Evolutionary conservation across 2,329 filamentous ascomycete species (phyloP).

Genomic region (Verticillium tricorpus): DNA sequence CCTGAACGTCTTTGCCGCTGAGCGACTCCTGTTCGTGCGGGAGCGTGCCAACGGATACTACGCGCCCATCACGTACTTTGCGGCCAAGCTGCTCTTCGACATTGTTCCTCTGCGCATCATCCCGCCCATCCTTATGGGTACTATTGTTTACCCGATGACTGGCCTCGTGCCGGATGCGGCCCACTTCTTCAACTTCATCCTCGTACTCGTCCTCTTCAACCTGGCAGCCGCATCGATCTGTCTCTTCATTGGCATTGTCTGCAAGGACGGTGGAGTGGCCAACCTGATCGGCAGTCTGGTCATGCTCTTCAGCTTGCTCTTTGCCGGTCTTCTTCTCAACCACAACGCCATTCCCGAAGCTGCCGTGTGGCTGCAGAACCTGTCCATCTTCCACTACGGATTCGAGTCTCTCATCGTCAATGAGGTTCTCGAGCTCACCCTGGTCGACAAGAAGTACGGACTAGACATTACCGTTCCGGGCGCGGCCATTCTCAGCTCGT

Average conservation of each 20-base stretch:
- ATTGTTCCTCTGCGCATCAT: constrained; percentile 92
- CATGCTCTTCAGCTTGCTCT: constrained; percentile 95
- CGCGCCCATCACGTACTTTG: constrained; percentile 86
- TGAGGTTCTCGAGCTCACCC: constrained; percentile 83
- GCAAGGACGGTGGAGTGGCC: constrained; percentile 85
- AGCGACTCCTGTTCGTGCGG: constrained; percentile 84
- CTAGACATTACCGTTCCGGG: constrained; percentile 95
- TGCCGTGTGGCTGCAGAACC: constrained; percentile 82
- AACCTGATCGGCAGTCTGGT: constrained; percentile 91
- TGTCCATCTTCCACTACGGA: constrained; percentile 97
- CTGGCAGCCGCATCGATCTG: constrained; percentile 90
- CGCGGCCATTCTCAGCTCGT: constrained; percentile 87
- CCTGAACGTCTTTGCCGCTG: constrained; percentile 86
- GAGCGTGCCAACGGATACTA: constrained; percentile 98
- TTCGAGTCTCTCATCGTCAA: constrained; percentile 97
- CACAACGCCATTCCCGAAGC: constrained; percentile 85
- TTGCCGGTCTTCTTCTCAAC: constrained; percentile 90
- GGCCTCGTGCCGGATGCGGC: constrained; percentile 76
- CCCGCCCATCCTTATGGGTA: constrained; percentile 89
- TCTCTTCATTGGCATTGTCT: constrained; percentile 92
- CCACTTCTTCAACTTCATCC: constrained; percentile 86
- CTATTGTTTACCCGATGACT: constrained; percentile 97
- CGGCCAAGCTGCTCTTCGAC: constrained; percentile 96
- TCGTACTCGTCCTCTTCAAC: constrained; percentile 93
- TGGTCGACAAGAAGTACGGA: constrained; percentile 92